Percentiles rank a stretch among this genome's conserved stretches.
phyloP scores from a whole-genome alignment of 805 yeast genomes.

The Candida koratica region DNA sequence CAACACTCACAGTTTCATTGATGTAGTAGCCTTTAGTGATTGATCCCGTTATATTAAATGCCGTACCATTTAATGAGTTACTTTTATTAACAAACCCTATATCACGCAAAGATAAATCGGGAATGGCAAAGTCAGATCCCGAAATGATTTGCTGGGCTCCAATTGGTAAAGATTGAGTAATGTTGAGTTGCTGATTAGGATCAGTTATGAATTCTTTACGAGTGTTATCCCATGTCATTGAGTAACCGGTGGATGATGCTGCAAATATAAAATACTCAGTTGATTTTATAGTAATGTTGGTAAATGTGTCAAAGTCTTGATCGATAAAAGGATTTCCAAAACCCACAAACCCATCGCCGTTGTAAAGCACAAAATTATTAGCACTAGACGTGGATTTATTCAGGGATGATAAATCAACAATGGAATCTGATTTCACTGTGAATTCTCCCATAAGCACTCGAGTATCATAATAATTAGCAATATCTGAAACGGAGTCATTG shows the following conservation, averaged over 20 bases:
- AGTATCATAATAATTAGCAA: constrained; percentile 20
- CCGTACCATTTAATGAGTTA: constrained; percentile 17
- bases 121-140: constrained; percentile 32
- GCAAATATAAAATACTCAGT: constrained; percentile 42
- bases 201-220: constrained; percentile 32
- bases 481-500: constrained; percentile 25
- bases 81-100: constrained; percentile 23
- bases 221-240: constrained; percentile 41
- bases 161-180: constrained; percentile 25
- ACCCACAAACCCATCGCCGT: constrained; percentile 37
- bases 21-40: constrained; percentile 38
- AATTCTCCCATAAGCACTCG: constrained; percentile 31
- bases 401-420: constrained; percentile 25
- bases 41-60: constrained; percentile 6
- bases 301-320: constrained; percentile 24
- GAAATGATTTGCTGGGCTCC: constrained; percentile 30
- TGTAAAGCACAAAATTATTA: constrained; percentile 37
- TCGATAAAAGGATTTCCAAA: constrained; percentile 34
- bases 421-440: constrained; percentile 22
- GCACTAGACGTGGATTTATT: constrained; percentile 23
- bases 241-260: constrained; percentile 21
- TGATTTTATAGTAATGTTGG: constrained; percentile 35
- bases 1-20: constrained; percentile 47
- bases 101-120: constrained; percentile 27
- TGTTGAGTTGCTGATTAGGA: constrained; percentile 23